Evolutionary conservation across 345 rosid genomes (phyloP), one percentile per base, ranked within the genome.

Genomic region (Nephelium lappaceum): DNA sequence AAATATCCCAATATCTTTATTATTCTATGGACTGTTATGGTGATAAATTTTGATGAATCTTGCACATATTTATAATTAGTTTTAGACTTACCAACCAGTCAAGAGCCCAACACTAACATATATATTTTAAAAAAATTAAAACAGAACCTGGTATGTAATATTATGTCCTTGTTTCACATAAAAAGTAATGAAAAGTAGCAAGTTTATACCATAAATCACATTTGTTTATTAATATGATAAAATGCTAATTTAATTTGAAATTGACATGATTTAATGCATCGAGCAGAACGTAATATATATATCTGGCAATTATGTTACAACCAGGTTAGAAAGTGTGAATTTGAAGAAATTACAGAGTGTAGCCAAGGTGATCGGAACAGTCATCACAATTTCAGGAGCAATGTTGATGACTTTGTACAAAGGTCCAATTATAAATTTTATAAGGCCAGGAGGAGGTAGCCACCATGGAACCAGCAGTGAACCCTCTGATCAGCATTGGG

Each of bases 361-460:
- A 41, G 97, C 98, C 11, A 95, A 93, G 80, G 85, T 92, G 5
- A 14, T 89, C 8, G 99, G 99, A 70, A 95, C 99, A 11, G 85
- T 64, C 3, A 82, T 95, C 53, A 93, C 98, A 0, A 89, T 93
- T 5, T 73, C 76, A 9, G 99, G 99, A 79, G 97, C 99, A 0
- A 92, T 92, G 99, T 93, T 91, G 23, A 95, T 95, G 99, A 95
- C 98, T 2, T 76, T 95, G 55, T 91, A 90, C 91, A 93, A 89
- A 77, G 99, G 99, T 62, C 99, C 98, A 41, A 83, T 90, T 67
- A 64, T 95, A 23, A 79, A 91, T 53, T 81, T 95, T 45, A 19
- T 88, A 1, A 81, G 72, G 69, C 12, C 81, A 10, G 85, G 84
- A 1, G 91, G 89, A 67, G 80, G 65, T 14, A 41, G 61, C 72